Evolutionary conservation across 495 filamentous ascomycete species (phyloP), one percentile per base, ranked within the genome.

Genomic region (Melanomma pulvis-pyrius): DNA sequence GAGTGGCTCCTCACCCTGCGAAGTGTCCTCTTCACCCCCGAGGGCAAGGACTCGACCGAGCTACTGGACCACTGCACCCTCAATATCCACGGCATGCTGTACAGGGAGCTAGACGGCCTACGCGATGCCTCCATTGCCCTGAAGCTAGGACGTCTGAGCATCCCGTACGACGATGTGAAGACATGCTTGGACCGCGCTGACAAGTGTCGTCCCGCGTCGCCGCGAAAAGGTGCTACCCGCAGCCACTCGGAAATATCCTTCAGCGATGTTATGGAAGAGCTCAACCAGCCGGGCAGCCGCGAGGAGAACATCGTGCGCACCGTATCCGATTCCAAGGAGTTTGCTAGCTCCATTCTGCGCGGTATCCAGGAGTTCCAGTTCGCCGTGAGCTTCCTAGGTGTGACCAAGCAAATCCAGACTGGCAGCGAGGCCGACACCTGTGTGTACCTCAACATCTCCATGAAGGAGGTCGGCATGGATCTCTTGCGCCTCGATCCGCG

Each of bases 351-450:
- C 6, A 84, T 97, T 26, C 82, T 99, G 22, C 87, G 91, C 53
- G 94, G 94, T 39, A 90, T 99, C 48, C 93, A 96, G 74, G 94
- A 98, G 75, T 88, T 99, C 17, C 94, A 98, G 78, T 90, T 98
- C 71, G 94, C 94, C 6, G 82, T 97, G 75, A 96, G 94, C 77
- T 96, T 93, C 76, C 85, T 97, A 70, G 87, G 93, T 12, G 77
- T 98, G 63, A 92, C 92, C 24, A 92, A 90, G 73, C 86, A 85
- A 65, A 81, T 98, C 29, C 81, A 85, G 28, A 79, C 84, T 12
- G 77, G 90, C 50, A 85, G 87, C 66, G 78, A 87, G 25, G 80
- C 82, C n/a, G 88, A 86, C 19, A 79, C 81, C 22, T 87, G 91
- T 1, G 77, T 97, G 1, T 88, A 89, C 53, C 77, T 98, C 59